A percentile compares a stretch with the other conserved stretches of the same genome.
These are phyloP conservation scores for Symbiodinium pilosum DNA, from an alignment of 73 alveolate genomes.

Conservation along the genomic window DNA sequence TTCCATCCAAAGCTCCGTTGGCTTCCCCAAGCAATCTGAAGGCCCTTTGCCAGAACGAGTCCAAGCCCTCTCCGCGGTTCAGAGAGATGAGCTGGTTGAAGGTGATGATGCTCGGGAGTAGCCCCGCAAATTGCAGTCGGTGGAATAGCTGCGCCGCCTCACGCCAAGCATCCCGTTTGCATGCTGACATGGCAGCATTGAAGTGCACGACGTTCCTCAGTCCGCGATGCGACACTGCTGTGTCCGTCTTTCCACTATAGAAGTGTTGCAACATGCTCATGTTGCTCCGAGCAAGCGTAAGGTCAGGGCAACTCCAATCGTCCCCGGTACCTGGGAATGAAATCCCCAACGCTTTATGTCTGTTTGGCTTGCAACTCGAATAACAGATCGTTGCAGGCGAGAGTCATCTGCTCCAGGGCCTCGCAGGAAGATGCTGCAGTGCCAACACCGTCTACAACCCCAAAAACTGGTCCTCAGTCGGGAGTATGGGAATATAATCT, in stretches of 20 bases:
- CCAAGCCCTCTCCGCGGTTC: not conserved
- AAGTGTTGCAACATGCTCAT: too few species aligned
- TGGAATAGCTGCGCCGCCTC: not conserved
- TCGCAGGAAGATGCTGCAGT: too few species aligned
- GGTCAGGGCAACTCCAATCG: not conserved
- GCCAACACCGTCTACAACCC: too few species aligned
- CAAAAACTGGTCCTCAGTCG: too few species aligned
- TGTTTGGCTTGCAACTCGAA: too few species aligned
- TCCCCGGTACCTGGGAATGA: not conserved
- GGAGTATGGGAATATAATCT: too few species aligned
- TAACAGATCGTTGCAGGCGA: not conserved
- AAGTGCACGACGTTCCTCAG: constrained; percentile 43
- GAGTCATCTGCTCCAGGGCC: not conserved
- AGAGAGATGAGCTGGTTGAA: constrained; percentile 33
- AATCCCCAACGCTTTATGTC: too few species aligned
- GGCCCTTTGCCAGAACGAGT: not conserved
- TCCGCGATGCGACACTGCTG: too few species aligned
- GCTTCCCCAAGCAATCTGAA: not conserved
- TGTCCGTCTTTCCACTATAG: too few species aligned
- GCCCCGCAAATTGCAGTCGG: not conserved
- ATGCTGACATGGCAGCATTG: constrained; percentile 48
- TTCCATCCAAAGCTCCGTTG: not conserved
- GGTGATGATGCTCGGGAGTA: constrained; percentile 24
- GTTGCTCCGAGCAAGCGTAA: too few species aligned
- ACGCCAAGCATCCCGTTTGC: not conserved